These are phyloP conservation scores for Elsinoe ampelina DNA, from an alignment of 2,329 filamentous ascomycete species.

Conservation along the genomic window DNA sequence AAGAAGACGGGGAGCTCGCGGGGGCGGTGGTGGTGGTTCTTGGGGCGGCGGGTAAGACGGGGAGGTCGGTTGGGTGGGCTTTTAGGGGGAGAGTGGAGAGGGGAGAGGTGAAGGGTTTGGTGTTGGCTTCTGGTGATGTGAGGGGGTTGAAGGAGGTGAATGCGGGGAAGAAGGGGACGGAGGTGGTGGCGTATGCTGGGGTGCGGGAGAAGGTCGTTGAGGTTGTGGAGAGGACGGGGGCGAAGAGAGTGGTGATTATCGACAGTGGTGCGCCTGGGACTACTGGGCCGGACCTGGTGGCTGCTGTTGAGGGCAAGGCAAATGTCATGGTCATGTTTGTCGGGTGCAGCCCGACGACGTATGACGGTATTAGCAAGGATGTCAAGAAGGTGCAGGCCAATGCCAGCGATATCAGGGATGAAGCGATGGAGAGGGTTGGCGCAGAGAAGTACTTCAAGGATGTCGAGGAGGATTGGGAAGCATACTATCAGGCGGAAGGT, in stretches of 20 bases:
- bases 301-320: background rate
- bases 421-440: background rate
- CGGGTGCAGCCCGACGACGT: background rate
- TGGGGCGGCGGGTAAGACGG: constrained; percentile 6
- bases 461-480: background rate
- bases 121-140: background rate
- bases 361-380: background rate
- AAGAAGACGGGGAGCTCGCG: background rate
- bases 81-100: background rate
- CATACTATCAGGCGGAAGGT: background rate
- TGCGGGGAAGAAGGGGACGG: background rate
- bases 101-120: constrained; percentile 4
- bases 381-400: constrained; percentile 8
- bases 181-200: background rate
- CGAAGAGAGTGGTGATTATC: background rate
- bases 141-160: background rate
- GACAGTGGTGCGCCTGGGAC: background rate
- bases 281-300: background rate
- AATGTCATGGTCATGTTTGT: background rate
- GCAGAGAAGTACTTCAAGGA: background rate
- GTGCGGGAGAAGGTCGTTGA: background rate
- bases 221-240: background rate
- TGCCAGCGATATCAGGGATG: background rate
- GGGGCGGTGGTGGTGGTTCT: constrained; percentile 1
- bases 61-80: background rate